Evolutionary conservation across 2,329 filamentous ascomycete genomes (phyloP).

Genomic region (Ophidiomyces ophidiicola): DNA sequence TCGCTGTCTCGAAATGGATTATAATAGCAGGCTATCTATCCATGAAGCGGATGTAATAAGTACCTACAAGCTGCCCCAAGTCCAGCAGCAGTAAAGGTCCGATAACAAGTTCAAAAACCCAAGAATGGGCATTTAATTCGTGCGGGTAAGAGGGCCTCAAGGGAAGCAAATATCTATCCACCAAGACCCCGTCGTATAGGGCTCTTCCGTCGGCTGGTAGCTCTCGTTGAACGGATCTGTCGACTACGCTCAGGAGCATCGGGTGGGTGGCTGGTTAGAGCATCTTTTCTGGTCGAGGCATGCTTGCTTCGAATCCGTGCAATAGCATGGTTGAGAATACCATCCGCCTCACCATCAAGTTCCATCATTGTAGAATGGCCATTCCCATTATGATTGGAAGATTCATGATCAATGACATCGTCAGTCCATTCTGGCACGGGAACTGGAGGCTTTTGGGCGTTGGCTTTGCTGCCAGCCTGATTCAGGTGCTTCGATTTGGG

Average conservation of each 20-base stretch:
- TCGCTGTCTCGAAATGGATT: too few relatives aligned
- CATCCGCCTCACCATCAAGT: conserved; percentile 34
- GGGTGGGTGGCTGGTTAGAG: background rate
- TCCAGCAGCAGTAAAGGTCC: too few relatives aligned
- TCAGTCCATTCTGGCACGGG: conserved; percentile 28
- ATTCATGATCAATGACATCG: conserved; percentile 24
- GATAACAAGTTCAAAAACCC: too few relatives aligned
- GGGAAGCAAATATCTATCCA: background rate
- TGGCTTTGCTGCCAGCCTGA: conserved; percentile 17
- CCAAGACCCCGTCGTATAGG: conserved; percentile 9
- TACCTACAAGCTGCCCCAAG: too few relatives aligned
- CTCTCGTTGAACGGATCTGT: conserved; percentile 9
- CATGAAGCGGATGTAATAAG: too few relatives aligned
- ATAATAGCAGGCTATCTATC: too few relatives aligned
- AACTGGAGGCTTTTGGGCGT: conserved; percentile 4
- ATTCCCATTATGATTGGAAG: conserved; percentile 14
- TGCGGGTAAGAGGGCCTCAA: background rate
- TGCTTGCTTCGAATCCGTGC: conserved; percentile 16
- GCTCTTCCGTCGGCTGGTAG: conserved; percentile 11
- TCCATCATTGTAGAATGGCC: conserved; percentile 31
- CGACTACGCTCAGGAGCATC: conserved; percentile 6
- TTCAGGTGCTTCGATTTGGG: conserved; percentile 14
- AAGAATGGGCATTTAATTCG: too few relatives aligned
- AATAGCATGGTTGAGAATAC: conserved; percentile 30
- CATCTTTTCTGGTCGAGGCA: conserved; percentile 2